These are phyloP conservation scores for Prunus mume DNA, from an alignment of 306 rosid genomes.

Conservation along the genomic window DNA sequence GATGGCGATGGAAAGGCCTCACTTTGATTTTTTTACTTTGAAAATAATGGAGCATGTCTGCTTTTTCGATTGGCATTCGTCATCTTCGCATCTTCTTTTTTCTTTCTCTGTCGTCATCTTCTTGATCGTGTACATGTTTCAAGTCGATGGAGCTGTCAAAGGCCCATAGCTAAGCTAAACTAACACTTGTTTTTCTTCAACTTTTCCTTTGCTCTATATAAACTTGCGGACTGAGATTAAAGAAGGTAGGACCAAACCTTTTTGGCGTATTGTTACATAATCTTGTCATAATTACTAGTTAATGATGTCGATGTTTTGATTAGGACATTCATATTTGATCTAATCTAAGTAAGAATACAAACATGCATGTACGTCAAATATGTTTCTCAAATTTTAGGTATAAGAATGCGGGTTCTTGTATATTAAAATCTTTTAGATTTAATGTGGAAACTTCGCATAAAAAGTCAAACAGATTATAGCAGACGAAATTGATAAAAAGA, in stretches of 20 bases:
- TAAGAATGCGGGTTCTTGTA: too few relatives aligned
- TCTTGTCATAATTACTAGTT: neutral
- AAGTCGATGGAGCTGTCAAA: neutral
- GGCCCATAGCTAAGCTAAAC: neutral
- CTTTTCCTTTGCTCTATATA: neutral
- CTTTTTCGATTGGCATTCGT: neutral
- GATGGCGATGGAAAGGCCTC: neutral
- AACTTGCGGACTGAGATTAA: constrained; percentile 17
- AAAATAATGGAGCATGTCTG: neutral
- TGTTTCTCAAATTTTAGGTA: too few relatives aligned
- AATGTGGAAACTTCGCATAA: too few relatives aligned
- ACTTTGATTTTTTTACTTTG: neutral
- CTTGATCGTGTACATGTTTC: neutral
- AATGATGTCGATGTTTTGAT: neutral
- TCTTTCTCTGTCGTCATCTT: neutral
- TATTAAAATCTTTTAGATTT: too few relatives aligned
- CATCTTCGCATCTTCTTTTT: neutral
- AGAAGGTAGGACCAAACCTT: constrained; percentile 17
- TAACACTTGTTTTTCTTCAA: neutral
- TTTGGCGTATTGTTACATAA: neutral
- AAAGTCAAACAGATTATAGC: too few relatives aligned
- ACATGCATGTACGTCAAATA: too few relatives aligned
- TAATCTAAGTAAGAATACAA: too few relatives aligned
- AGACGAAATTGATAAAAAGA: too few relatives aligned
- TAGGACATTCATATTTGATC: neutral